A percentile compares a stretch with the other conserved stretches of the same genome.
Evolutionary conservation across 2,329 filamentous ascomycete genomes (phyloP).

Genomic region (Trichoderma asperellum): DNA sequence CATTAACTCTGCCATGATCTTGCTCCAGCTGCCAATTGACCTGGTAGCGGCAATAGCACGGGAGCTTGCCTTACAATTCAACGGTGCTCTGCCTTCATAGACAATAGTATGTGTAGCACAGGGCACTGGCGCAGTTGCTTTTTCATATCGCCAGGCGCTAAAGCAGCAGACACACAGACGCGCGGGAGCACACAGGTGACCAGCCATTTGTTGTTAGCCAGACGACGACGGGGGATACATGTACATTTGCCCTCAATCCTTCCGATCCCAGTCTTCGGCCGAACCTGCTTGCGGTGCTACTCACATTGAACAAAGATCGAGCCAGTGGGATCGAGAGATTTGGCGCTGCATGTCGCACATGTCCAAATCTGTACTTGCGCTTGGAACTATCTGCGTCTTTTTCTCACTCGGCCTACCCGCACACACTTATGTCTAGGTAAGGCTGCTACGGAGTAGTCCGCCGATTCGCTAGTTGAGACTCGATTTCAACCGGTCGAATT

Average conservation of each 20-base stretch:
- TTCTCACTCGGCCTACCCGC: neutral
- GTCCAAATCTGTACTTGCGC: neutral
- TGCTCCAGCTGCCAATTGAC: neutral
- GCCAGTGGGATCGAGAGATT: neutral
- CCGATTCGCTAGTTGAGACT: constrained; percentile 13
- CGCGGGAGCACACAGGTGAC: constrained; percentile 1
- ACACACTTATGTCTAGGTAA: neutral
- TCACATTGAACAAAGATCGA: neutral
- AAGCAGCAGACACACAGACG: neutral
- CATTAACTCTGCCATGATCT: neutral
- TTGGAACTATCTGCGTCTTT: constrained; percentile 8
- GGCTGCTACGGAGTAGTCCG: neutral
- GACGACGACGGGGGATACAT: constrained; percentile 2
- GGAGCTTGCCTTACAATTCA: neutral
- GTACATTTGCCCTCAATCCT: constrained; percentile 9
- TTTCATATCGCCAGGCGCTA: neutral
- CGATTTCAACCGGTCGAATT: constrained; percentile 6
- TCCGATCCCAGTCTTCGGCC: constrained; percentile 13
- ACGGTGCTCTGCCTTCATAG: neutral
- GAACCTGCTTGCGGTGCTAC: neutral
- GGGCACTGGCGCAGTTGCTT: neutral
- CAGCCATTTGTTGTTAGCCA: constrained; percentile 2
- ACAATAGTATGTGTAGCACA: neutral
- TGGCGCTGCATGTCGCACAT: constrained; percentile 11
- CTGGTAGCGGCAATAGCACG: neutral